Conservation (phyloP, 352 stramenopile species). For the Phytophthora sp. region DNA sequence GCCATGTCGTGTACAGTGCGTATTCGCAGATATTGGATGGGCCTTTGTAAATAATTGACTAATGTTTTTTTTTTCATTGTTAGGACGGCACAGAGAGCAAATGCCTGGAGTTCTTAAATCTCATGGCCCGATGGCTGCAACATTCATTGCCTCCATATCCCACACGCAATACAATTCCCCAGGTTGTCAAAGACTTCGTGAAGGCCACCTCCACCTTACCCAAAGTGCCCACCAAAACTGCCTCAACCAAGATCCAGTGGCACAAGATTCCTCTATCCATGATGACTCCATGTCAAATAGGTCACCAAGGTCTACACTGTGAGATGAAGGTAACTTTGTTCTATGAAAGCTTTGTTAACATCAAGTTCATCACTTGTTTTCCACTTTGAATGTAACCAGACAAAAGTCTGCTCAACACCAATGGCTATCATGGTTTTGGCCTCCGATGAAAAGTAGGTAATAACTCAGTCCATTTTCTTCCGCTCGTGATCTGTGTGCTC, state of each 20-base stretch:
- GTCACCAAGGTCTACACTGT: conserved; percentile 39
- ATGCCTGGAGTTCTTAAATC: conserved; percentile 56
- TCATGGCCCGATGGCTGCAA: conserved; percentile 48
- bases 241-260: conserved; percentile 26
- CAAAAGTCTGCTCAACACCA: conserved; percentile 41
- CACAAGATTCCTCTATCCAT: conserved; percentile 36
- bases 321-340: conserved; percentile 58
- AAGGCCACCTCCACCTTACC: conserved; percentile 4
- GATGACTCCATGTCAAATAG: conserved; percentile 44
- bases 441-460: conserved; percentile 52
- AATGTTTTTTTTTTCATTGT: not conserved
- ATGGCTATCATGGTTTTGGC: conserved; percentile 56
- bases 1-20: conserved; percentile 50
- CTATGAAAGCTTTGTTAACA: conserved; percentile 39
- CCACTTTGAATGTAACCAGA: conserved; percentile 7
- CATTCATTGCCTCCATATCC: conserved; percentile 30
- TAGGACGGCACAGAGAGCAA: conserved; percentile 46
- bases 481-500: not conserved
- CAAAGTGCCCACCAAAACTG: not conserved
- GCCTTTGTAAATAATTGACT: not conserved
- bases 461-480: not conserved
- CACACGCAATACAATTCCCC: not conserved
- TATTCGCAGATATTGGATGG: not conserved
- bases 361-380: not conserved
- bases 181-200: conserved; percentile 2